A percentile compares a stretch with the other conserved stretches of the same genome.
Evolutionary conservation across 805 yeast species (phyloP).

Genomic region (Starmerella gropengiesseri): DNA sequence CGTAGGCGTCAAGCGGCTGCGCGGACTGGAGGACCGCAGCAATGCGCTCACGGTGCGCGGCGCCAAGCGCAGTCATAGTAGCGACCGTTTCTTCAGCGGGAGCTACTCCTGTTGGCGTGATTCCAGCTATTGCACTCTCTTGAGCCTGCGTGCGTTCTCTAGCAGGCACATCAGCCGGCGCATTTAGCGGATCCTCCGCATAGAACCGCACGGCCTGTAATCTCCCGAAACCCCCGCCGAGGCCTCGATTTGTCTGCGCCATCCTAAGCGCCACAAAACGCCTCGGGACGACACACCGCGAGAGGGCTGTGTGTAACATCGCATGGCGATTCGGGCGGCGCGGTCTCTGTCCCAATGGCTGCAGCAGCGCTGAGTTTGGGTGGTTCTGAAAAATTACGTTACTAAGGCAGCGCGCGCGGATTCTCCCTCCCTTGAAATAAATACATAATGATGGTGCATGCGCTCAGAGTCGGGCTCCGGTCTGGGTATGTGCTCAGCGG

Average conservation of each 20-base stretch:
- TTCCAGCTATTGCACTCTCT: too few species aligned
- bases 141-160: too few species aligned
- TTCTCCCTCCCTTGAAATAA: too few species aligned
- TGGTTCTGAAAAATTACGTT: slow-evolving; percentile 1
- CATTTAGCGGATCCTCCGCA: background rate
- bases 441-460: background rate
- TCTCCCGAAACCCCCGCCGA: too few species aligned
- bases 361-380: background rate
- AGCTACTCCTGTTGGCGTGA: too few species aligned
- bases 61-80: background rate
- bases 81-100: too few species aligned
- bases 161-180: background rate
- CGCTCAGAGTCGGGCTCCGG: slow-evolving; percentile 2
- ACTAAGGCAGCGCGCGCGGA: too few species aligned
- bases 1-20: slow-evolving; percentile 7
- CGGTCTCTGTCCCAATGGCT: background rate
- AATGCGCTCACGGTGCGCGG: background rate
- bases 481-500: background rate
- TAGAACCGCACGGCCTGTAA: too few species aligned
- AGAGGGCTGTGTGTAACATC: slow-evolving; percentile 3
- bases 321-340: background rate
- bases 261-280: too few species aligned
- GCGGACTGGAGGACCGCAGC: slow-evolving; percentile 3
- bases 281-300: background rate
- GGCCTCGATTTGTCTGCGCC: too few species aligned